Conservation (phyloP, 176 grass and related monocot genomes). For the Echinochloa phyllopogon region DNA sequence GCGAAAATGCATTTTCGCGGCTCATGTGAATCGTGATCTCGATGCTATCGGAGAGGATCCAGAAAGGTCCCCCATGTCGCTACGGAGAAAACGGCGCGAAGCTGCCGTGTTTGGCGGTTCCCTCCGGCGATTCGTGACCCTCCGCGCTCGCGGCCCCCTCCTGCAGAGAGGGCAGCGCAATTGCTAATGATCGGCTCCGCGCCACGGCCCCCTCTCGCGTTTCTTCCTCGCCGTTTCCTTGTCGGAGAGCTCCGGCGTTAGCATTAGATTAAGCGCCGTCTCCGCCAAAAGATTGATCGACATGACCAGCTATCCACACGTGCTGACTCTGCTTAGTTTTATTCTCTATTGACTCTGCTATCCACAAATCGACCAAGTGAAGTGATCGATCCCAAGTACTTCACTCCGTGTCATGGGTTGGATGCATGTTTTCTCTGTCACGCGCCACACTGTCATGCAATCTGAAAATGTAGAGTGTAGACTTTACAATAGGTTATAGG, state of each 20-base stretch:
- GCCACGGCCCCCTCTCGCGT: not conserved
- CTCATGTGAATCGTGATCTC: not conserved
- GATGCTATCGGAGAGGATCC: constrained; percentile 17
- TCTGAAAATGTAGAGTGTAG: no score
- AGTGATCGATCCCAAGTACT: not conserved
- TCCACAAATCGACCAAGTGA: no score
- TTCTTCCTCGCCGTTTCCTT: constrained; percentile 44
- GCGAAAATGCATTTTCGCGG: constrained; percentile 12
- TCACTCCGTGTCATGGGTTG: not conserved
- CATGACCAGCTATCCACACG: not conserved
- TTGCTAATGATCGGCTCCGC: not conserved
- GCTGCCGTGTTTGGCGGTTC: constrained; percentile 37
- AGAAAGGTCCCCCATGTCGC: not conserved
- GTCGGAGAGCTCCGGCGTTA: not conserved
- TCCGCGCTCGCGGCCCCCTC: constrained; percentile 21
- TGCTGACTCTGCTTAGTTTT: constrained; percentile 20
- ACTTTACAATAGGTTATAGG: no score
- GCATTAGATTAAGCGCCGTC: constrained; percentile 23
- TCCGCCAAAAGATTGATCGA: not conserved
- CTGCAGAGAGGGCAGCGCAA: not conserved
- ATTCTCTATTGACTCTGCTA: not conserved
- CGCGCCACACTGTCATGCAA: no score
- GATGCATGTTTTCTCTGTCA: not conserved
- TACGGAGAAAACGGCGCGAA: constrained; percentile 43
- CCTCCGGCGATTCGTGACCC: constrained; percentile 29